These are phyloP conservation scores for Vanrija sp. DNA, from an alignment of 1,284 basidiomycete species.

Conservation along the genomic window DNA sequence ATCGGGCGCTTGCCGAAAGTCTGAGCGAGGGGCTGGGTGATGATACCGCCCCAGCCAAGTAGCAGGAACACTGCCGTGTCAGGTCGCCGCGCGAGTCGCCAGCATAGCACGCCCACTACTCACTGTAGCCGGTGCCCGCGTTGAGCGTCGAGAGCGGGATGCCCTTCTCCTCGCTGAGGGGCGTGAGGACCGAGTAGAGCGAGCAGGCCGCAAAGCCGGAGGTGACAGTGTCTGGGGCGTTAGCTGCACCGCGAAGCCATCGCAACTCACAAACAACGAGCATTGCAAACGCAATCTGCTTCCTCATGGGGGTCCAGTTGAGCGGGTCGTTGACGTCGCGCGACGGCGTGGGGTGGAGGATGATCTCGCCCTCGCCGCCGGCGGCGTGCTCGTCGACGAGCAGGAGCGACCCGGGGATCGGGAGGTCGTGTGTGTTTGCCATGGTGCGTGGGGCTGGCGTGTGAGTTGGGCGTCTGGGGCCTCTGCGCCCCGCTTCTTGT, in stretches of 20 bases:
- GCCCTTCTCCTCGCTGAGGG: constrained; percentile 16
- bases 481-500: background rate
- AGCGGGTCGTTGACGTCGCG: constrained; percentile 25
- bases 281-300: constrained; percentile 17
- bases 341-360: constrained; percentile 20
- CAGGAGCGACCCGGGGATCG: constrained; percentile 20
- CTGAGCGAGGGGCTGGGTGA: constrained; percentile 24
- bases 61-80: constrained; percentile 17
- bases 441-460: background rate
- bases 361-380: constrained; percentile 9
- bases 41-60: constrained; percentile 26
- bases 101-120: background rate
- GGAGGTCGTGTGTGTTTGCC: constrained; percentile 1
- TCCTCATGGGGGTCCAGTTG: constrained; percentile 19
- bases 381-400: constrained; percentile 9
- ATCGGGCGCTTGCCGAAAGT: constrained; percentile 25
- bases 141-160: constrained; percentile 21
- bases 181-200: constrained; percentile 24
- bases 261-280: constrained; percentile 16
- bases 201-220: constrained; percentile 12
- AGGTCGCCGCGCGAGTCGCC: background rate
- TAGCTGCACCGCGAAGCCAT: background rate
- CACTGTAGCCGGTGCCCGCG: constrained; percentile 22
- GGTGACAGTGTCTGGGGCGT: constrained; percentile 9
- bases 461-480: background rate